A percentile compares a stretch with the other conserved stretches of the same genome.
Evolutionary conservation across 768 basidiomycete genomes (phyloP).

Genomic region (Harrya chromipes): DNA sequence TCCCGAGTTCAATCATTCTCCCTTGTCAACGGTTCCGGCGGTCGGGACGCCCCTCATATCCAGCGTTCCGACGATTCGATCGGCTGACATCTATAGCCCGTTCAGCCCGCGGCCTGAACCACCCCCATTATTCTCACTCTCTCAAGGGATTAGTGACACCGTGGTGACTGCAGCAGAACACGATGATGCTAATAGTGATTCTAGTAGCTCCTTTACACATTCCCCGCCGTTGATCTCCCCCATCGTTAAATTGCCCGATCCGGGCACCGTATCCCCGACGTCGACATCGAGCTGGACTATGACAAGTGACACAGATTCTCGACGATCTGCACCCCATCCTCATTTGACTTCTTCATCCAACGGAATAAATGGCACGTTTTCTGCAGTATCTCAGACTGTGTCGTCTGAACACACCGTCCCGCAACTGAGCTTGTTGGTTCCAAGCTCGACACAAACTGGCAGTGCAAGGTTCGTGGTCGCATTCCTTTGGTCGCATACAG

Average conservation of each 20-base stretch:
- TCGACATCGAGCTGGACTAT: slow-evolving; percentile 30
- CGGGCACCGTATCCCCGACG: slow-evolving; percentile 19
- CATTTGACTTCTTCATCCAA: slow-evolving; percentile 10
- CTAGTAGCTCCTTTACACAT: slow-evolving; percentile 22
- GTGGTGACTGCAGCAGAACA: slow-evolving; percentile 3
- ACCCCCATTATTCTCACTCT: slow-evolving; percentile 16
- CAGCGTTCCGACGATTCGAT: slow-evolving; percentile 7
- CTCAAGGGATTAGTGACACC: slow-evolving; percentile 11
- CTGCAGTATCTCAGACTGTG: slow-evolving; percentile 2
- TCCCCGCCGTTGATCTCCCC: slow-evolving; percentile 31
- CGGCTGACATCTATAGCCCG: slow-evolving; percentile 18
- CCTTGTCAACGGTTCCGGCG: slow-evolving; percentile 29
- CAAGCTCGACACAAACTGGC: slow-evolving; percentile 11
- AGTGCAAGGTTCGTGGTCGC: slow-evolving; percentile 14
- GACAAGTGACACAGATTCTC: slow-evolving; percentile 23
- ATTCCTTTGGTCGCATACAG: background rate
- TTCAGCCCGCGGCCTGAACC: slow-evolving; percentile 31
- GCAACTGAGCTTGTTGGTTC: slow-evolving; percentile 29
- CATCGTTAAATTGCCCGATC: slow-evolving; percentile 27
- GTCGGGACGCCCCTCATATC: slow-evolving; percentile 30
- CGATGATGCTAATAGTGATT: slow-evolving; percentile 17
- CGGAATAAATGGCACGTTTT: slow-evolving; percentile 6
- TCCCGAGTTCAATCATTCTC: slow-evolving; percentile 27
- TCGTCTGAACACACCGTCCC: slow-evolving; percentile 17
- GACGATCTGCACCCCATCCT: slow-evolving; percentile 8